Evolutionary conservation across 371 early-diverging fungal genomes (phyloP).

Genomic region (Funneliformis caledonium): DNA sequence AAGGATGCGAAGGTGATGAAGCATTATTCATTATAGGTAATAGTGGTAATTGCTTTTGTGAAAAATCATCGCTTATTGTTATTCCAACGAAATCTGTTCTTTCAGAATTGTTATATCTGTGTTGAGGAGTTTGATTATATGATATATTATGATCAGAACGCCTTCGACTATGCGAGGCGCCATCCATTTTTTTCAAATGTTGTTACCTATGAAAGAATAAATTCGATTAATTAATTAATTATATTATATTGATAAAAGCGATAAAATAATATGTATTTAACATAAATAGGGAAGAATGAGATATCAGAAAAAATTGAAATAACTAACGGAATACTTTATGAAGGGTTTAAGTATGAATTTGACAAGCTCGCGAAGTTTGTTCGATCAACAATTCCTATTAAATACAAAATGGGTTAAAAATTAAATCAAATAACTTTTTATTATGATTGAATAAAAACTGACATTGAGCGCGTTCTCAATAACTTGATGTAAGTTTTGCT

Average conservation of each 20-base stretch:
- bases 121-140: constrained; percentile 18
- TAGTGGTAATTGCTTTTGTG: constrained; percentile 34
- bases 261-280: not conserved
- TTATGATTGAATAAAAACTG: not conserved
- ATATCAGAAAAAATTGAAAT: not conserved
- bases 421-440: not conserved
- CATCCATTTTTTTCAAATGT: constrained; percentile 24
- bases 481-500: not conserved
- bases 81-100: constrained; percentile 51
- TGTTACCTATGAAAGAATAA: not conserved
- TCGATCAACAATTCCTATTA: not conserved
- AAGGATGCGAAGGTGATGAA: constrained; percentile 2
- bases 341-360: not conserved
- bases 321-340: not conserved
- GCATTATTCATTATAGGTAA: constrained; percentile 1
- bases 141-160: not conserved
- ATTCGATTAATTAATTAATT: not conserved
- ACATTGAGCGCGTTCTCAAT: not conserved
- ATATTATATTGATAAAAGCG: not conserved
- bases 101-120: constrained; percentile 27
- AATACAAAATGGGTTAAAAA: not conserved
- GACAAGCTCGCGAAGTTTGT: not conserved
- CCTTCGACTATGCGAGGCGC: constrained; percentile 13
- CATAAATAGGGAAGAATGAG: not conserved
- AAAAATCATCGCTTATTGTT: constrained; percentile 45